Conservation (phyloP, 2,329 filamentous ascomycete genomes). For the Plectosphaerella cucumerina region DNA sequence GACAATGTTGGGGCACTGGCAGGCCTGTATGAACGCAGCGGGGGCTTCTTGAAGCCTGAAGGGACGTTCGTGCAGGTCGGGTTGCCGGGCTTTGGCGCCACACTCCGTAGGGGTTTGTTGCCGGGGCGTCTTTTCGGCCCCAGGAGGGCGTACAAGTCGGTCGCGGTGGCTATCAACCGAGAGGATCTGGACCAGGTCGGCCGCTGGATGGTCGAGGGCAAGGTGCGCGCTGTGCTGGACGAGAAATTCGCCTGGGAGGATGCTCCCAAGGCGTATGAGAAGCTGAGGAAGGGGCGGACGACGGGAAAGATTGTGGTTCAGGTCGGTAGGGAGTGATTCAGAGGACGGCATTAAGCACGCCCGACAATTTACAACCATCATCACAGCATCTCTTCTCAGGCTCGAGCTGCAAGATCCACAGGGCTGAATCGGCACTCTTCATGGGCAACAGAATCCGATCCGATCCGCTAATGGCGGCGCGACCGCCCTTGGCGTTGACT, state of each 20-base stretch:
- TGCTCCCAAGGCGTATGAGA: slow-evolving; percentile 15
- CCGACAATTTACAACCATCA: too few species aligned
- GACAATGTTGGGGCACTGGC: slow-evolving; percentile 17
- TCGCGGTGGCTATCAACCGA: not conserved
- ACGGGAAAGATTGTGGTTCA: slow-evolving; percentile 19
- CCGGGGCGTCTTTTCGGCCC: slow-evolving; percentile 12
- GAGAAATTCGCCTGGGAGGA: slow-evolving; percentile 14
- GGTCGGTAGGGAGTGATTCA: not conserved
- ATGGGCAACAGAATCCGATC: too few species aligned
- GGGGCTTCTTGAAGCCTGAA: slow-evolving; percentile 12
- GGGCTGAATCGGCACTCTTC: too few species aligned
- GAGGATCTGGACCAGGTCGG: slow-evolving; percentile 11
- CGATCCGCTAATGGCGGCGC: too few species aligned
- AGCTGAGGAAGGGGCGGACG: slow-evolving; percentile 10
- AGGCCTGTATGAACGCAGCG: slow-evolving; percentile 15
- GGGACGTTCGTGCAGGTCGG: slow-evolving; percentile 18
- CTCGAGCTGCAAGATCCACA: too few species aligned
- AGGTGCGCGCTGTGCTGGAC: slow-evolving; percentile 16
- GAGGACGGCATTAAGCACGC: too few species aligned
- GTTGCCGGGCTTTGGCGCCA: not conserved
- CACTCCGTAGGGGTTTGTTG: slow-evolving; percentile 6
- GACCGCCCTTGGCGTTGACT: too few species aligned
- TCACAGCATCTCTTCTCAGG: too few species aligned
- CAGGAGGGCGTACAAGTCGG: not conserved
- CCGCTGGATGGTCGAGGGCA: slow-evolving; percentile 19